A percentile compares a stretch with the other conserved stretches of the same genome.
Conservation (phyloP, 164 flowering plant genomes). For the Macadamia integrifolia region DNA sequence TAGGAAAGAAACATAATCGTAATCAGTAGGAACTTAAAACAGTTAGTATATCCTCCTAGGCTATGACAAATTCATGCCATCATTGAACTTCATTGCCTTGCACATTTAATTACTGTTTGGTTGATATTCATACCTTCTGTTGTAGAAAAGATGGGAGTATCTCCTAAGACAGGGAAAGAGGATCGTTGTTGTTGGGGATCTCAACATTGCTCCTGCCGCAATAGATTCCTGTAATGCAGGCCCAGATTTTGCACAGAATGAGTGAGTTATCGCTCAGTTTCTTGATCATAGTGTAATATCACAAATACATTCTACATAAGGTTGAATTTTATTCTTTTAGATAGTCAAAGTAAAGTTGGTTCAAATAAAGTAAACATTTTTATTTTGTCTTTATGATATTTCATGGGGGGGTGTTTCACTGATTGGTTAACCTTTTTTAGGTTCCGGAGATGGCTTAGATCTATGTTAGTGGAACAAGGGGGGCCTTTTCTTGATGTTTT, state of each 20-base stretch:
- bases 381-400: background rate
- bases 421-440: slow-evolving; percentile 33
- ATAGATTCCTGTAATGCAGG: slow-evolving; percentile 90
- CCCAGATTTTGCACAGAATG: slow-evolving; percentile 82
- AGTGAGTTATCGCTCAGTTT: slow-evolving; percentile 40
- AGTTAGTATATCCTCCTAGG: background rate
- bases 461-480: slow-evolving; percentile 58
- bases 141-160: slow-evolving; percentile 94
- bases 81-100: background rate
- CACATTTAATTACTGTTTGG: slow-evolving; percentile 1
- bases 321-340: too few species aligned
- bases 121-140: slow-evolving; percentile 16
- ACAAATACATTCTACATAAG: too few species aligned
- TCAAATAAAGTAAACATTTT: background rate
- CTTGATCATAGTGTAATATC: background rate
- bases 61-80: background rate
- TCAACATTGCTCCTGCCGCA: slow-evolving; percentile 86
- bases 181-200: slow-evolving; percentile 88
- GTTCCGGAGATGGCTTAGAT: slow-evolving; percentile 91
- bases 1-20: background rate
- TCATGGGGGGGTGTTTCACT: background rate
- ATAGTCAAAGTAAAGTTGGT: background rate
- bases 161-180: slow-evolving; percentile 60
- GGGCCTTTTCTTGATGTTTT: slow-evolving; percentile 82
- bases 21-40: background rate